Base-by-base conservation (phyloP, 169 alveolate species). In the Blepharisma undulans region DNA sequence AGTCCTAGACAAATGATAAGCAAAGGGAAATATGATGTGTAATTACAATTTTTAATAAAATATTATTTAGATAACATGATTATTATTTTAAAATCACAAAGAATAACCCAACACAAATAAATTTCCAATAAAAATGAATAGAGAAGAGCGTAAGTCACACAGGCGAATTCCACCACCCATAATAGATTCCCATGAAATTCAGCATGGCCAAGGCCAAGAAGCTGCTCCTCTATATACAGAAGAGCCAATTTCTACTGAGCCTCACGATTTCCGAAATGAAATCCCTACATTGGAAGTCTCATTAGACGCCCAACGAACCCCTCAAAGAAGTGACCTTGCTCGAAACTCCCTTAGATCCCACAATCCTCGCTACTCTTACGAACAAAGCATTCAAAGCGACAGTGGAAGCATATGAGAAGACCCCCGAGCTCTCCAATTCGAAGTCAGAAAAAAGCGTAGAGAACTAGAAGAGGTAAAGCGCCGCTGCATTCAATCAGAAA, bases 221-320 rank as follows among this genome's bases (percentile, higher is more conserved):
- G 87, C 71, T n/a, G 72, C 87, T 79, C 87, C 87, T 8, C 27
- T 29, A 22, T 33, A 79, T 6, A 21, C 87, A n/a, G 87, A 79
- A 6, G 87, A 79, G 0, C 36, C 27, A 12, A 29, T n/a, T 30
- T 22, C 27, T 27, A 33, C 36, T 27, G 71, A 25, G 29, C 61
- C 87, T 32, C 87, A 29, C 66, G 66, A 48, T 48, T 48, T 48
- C 66, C 3, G 66, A 48, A 48, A 48, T 48, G 66, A 48, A 48
- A 48, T 48, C 66, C 87, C 87, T 0, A 79, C 87, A 27, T 33
- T 79, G 27, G 87, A 79, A 33, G 61, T 79, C 36, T 79, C 27
- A 29, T n/a, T 33, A 27, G 87, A 79, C 66, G 66, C 87, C 29
- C 66, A 79, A 30, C 87, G 87, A 25, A 79, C 36, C 36, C 66